Evolutionary conservation across 148 eudicot species (phyloP), one percentile per base, ranked within the genome.

Genomic region (Camellia sinensis): DNA sequence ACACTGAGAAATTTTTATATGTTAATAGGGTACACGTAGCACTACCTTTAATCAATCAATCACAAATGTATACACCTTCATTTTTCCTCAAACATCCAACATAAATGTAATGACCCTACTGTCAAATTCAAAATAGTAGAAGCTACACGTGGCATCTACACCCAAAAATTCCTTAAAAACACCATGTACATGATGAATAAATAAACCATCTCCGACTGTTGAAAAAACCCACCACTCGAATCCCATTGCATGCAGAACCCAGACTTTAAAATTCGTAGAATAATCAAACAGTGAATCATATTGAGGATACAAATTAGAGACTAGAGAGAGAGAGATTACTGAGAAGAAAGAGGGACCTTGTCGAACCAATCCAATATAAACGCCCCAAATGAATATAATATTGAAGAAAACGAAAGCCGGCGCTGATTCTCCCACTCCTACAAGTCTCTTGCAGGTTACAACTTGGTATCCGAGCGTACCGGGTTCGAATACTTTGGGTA

Each of bases 361-460:
- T 53, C 91, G 86, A 85, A 90, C 46, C 9, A 86, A 87, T 67
- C 67, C 67, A 40, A 87, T 3, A 70, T 88, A 88, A 82, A 90
- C 83, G 50, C 59, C 85, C 94, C 94, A 92, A 65, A 88, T 10
- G 69, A 87, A 92, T 3, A 92, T 40, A 9, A 90, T 53, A 75
- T 79, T 90, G 19, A 86, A 84, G 72, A 92, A 84, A 77, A 92
- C 96, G 61, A 92, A 88, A 48, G 93, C 92, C 6, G 98, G 94
- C 79, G 98, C 89, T 6, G 94, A 93, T 77, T 86, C 96, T 5
- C 85, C 92, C 74, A 92, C 77, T 22, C 90, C 80, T 0, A 87
- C 66, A 37, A 87, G n/a, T 67, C 84, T 84, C 82, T 87, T 88
- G 80, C 76, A 84, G 37, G 86, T 81, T 37, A 78, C 52, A 82